phyloP scores from a whole-genome alignment of 805 yeast genomes.

The Barnettozyma vustinii region DNA sequence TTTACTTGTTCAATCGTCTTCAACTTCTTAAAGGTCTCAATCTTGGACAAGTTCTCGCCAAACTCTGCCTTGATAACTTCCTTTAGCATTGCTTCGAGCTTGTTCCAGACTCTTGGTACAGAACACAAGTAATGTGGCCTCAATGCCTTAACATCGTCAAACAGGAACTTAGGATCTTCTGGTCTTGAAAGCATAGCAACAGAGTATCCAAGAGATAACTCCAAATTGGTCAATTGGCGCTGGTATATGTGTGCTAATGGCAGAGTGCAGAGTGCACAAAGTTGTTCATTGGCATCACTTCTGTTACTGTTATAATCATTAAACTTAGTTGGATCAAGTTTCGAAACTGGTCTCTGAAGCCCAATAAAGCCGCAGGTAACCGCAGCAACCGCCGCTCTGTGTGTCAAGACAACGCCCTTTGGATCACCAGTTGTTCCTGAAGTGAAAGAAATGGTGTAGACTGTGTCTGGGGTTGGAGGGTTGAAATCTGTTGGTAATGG shows the following conservation, averaged over 20 bases:
- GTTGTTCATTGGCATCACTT: conserved; percentile 25
- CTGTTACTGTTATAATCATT: conserved; percentile 12
- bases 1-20: conserved; percentile 3
- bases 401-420: conserved; percentile 60
- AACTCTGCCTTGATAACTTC: conserved; percentile 17
- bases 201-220: conserved; percentile 38
- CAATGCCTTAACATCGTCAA: conserved; percentile 49
- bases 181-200: conserved; percentile 32
- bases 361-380: conserved; percentile 35
- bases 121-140: conserved; percentile 47
- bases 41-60: conserved; percentile 1
- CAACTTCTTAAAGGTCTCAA: conserved; percentile 2
- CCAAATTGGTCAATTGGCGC: conserved; percentile 36
- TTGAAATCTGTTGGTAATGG: conserved; percentile 31
- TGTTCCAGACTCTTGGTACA: conserved; percentile 61
- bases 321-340: conserved; percentile 11
- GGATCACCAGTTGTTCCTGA: conserved; percentile 76
- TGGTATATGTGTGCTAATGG: conserved; percentile 59
- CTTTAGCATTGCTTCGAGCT: conserved; percentile 52
- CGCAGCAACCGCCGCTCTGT: conserved; percentile 43
- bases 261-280: conserved; percentile 35
- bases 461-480: conserved; percentile 46
- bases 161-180: conserved; percentile 46
- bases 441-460: conserved; percentile 63
- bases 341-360: conserved; percentile 20